phyloP scores from a whole-genome alignment of 805 yeast genomes.

The Wickerhamomyces ciferrii region DNA sequence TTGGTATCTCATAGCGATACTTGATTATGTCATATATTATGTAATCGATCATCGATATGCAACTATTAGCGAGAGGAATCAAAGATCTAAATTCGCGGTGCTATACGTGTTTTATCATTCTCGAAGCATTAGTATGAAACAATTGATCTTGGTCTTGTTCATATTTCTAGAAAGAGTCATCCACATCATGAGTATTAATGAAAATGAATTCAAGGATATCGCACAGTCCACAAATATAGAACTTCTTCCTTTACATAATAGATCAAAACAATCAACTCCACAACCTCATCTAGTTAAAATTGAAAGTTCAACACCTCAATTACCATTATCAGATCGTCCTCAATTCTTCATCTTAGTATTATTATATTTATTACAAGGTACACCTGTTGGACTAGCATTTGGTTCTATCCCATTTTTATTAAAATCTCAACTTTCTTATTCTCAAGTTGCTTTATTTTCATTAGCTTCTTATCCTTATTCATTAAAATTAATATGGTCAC shows the following conservation, averaged over 20 bases:
- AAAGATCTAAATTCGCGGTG: neutral
- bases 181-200: neutral
- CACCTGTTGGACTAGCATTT: constrained; percentile 93
- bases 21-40: neutral
- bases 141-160: too few relatives aligned
- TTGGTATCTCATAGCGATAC: neutral
- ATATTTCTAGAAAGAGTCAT: neutral
- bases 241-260: constrained; percentile 16
- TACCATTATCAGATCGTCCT: constrained; percentile 52
- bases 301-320: constrained; percentile 2
- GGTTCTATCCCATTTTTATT: constrained; percentile 90
- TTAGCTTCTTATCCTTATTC: constrained; percentile 95
- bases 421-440: constrained; percentile 75
- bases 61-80: too few relatives aligned
- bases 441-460: constrained; percentile 87
- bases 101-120: too few relatives aligned
- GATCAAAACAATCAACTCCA: constrained; percentile 8
- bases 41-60: neutral
- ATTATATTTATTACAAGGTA: constrained; percentile 86
- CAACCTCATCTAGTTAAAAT: constrained; percentile 5
- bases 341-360: constrained; percentile 71
- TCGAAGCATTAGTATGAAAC: too few relatives aligned
- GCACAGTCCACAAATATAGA: constrained; percentile 7
- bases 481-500: constrained; percentile 90
- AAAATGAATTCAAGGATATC: neutral